Evolutionary conservation across 208 protist species (phyloP), one percentile per base, ranked within the genome.

Genomic region (Sergeia podlipaevii): DNA sequence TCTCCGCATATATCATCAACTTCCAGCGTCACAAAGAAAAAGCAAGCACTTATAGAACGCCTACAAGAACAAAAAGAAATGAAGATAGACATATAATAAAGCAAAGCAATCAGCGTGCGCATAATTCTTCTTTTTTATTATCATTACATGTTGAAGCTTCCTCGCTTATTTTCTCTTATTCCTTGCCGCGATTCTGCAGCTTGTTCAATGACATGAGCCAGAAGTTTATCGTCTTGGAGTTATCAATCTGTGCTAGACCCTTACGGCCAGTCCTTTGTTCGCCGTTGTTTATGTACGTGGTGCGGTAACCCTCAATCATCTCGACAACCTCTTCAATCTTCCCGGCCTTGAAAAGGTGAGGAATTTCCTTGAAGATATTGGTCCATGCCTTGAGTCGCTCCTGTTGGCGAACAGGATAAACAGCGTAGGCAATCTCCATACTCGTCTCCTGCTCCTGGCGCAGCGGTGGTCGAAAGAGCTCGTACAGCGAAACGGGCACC

Each of bases 311-410:
- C 37, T 49, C 34, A 20, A 57, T 8, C 21, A 48, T 7, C 18
- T 48, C 7, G 10, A 27, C 10, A 13, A 57, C 10, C 24, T 57
- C 34, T 8, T 10, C 26, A 8, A 49, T 11, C 11, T 13, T 17
- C 17, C 23, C 20, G 20, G 10, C 27, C 6, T 24, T 17, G 13
- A 60, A 8, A 21, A 39, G 23, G 7, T 6, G 8, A 6, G 42
- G 42, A 21, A 60, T 37, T 7, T 54, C 41, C 42, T 60, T 60
- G 54, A 60, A 60, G 15, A 60, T 17, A 7, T 7, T 27, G 15
- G n/a, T 36, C 54, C 54, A 60, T 28, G 42, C 54, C 42, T 60
- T 60, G 11, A 55, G 41, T 11, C n/a, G 36, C 42, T 60, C 50
- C 7, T 7, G 8, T 8, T 50, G 10, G 7, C 50, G 27, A 26